Evolutionary conservation across 2,329 filamentous ascomycete genomes (phyloP), one percentile per base, ranked within the genome.

Genomic region (Monosporascus ibericus): DNA sequence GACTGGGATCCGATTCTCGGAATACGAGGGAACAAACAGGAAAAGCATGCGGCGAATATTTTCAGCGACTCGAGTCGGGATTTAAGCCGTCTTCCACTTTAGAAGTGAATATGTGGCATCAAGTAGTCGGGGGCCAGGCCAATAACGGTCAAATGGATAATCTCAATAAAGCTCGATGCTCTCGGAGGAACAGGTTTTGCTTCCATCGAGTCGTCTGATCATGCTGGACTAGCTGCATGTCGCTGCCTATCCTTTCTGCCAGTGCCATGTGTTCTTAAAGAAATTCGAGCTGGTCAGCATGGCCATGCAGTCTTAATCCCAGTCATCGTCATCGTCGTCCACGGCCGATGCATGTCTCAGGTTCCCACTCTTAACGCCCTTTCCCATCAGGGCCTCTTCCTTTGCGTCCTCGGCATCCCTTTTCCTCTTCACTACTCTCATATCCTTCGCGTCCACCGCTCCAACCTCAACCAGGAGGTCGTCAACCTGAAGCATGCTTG

Each of bases 381-480:
- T 77, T 56, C 73, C 68, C 58, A 74, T 71, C 44, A 80, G 66
- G 44, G 75, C 75, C 60, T 83, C 79, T 61, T 86, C 80, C 60
- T 82, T 78, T 47, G 75, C 80, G 42, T 86, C 83, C 55, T 84
- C 79, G 2, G 81, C 80, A 15, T 76, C 77, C 57, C 79, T 75
- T 62, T 78, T 77, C 58, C 80, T 75, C 72, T 85, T 84, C 30
- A 81, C 75, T 37, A 96, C 76, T 51, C 94, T 84, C 70, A 89
- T 80, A 67, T 99, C 94, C 52, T 84, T 86, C 48, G 86, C 78
- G 50, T 85, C 81, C 17, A 97, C 75, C 2, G 91, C 92, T 3
- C 91, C 91, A 38, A 95, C 77, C 47, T 91, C 87, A 2, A 96
- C 80, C 38, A 99, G 74, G 40, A 97, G 68, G 60, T 85, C 82